phyloP scores from a whole-genome alignment of 345 rosid species.

The Pugionium cornutum region DNA sequence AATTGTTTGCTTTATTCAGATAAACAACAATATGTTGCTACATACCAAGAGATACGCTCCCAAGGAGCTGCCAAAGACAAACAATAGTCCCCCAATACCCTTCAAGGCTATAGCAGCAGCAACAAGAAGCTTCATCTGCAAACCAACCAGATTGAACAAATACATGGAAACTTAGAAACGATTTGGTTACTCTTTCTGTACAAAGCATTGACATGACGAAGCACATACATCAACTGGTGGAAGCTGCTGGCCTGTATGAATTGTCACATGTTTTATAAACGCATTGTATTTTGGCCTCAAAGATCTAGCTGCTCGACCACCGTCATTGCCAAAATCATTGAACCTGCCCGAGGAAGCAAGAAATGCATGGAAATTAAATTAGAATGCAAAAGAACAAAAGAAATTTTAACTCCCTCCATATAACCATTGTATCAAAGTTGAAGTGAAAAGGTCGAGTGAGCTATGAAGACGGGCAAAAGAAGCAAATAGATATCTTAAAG shows the following conservation, averaged over 20 bases:
- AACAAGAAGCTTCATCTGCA: constrained; percentile 53
- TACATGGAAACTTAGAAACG: constrained; percentile 12
- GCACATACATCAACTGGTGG: constrained; percentile 53
- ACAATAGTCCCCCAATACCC: constrained; percentile 68
- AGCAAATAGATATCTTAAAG: neutral
- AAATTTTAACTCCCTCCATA: neutral
- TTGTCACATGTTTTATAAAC: constrained; percentile 46
- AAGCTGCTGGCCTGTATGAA: constrained; percentile 54
- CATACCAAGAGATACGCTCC: constrained; percentile 79
- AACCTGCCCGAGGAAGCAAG: constrained; percentile 43
- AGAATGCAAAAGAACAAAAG: too few species aligned
- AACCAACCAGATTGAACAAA: constrained; percentile 9
- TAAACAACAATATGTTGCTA: too few species aligned
- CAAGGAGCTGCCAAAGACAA: constrained; percentile 61
- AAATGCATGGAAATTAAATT: neutral
- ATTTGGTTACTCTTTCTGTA: neutral
- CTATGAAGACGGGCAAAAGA: neutral
- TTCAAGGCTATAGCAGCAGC: constrained; percentile 58
- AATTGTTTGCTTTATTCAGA: too few species aligned
- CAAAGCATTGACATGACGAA: neutral
- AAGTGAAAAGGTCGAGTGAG: neutral
- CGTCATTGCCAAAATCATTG: constrained; percentile 63
- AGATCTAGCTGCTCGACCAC: constrained; percentile 59
- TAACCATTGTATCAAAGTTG: neutral
- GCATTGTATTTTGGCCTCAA: constrained; percentile 49